Conservation (phyloP, 768 basidiomycete genomes). For the Mycena filopes region DNA sequence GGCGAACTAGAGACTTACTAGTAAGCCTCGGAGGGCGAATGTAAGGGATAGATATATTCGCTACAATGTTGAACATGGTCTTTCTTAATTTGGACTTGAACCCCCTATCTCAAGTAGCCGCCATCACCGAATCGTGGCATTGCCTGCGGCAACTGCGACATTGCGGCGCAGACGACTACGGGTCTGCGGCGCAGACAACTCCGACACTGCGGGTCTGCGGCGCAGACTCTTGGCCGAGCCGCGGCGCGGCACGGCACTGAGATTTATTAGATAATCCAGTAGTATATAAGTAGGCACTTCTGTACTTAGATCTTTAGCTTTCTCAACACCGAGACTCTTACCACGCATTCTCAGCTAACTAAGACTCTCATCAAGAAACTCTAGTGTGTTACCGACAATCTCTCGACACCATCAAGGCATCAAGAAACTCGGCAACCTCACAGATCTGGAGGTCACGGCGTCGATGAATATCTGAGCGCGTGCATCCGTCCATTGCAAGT, state of each 20-base stretch:
- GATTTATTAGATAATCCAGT: too few species aligned
- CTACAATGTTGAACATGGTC: too few species aligned
- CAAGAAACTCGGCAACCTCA: slow-evolving; percentile 9
- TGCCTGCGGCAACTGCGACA: not conserved
- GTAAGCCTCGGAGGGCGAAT: slow-evolving; percentile 1
- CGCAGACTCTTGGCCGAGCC: not conserved
- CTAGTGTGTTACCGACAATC: slow-evolving; percentile 3
- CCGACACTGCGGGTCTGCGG: not conserved
- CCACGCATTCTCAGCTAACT: not conserved
- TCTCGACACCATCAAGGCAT: not conserved
- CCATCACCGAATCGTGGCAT: too few species aligned
- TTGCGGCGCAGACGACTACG: not conserved
- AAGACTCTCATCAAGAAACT: slow-evolving; percentile 11
- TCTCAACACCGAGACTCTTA: not conserved
- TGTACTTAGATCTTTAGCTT: too few species aligned
- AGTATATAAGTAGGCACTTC: too few species aligned
- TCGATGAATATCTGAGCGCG: not conserved
- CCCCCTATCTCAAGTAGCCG: too few species aligned
- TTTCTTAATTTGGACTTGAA: too few species aligned
- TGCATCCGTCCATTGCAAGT: not conserved
- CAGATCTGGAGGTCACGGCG: slow-evolving; percentile 2
- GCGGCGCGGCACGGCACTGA: not conserved
- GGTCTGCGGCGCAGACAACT: not conserved
- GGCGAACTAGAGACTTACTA: not conserved
- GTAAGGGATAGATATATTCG: too few species aligned